A percentile compares a stretch with the other conserved stretches of the same genome.
These are phyloP conservation scores for Fusarium pseudocircinatum DNA, from an alignment of 2,329 filamentous ascomycete species.

Conservation along the genomic window DNA sequence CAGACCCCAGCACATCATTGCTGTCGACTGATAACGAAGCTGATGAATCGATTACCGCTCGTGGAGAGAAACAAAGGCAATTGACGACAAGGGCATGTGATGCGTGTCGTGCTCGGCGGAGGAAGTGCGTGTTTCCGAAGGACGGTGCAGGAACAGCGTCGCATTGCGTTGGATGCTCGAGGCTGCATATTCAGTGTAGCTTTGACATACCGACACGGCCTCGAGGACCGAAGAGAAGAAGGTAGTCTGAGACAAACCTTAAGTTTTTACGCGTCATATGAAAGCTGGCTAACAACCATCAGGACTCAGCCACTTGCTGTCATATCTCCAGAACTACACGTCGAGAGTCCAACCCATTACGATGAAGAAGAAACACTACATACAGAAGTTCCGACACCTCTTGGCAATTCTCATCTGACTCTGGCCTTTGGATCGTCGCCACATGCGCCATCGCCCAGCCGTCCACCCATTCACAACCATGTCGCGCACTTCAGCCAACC, in stretches of 20 bases:
- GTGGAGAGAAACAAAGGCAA: neutral
- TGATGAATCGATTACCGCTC: neutral
- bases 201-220: neutral
- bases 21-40: neutral
- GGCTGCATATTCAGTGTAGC: neutral
- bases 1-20: neutral
- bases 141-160: neutral
- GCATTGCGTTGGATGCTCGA: neutral
- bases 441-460: neutral
- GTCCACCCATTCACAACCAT: neutral
- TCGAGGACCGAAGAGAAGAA: neutral
- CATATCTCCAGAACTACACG: neutral
- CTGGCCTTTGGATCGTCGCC: neutral
- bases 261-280: accelerated
- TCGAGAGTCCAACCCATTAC: neutral
- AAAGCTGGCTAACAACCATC: neutral
- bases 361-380: accelerated
- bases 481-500: neutral
- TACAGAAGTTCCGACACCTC: accelerated
- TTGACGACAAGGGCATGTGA: neutral
- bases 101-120: constrained; percentile 3
- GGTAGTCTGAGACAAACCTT: neutral
- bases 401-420: accelerated
- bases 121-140: neutral
- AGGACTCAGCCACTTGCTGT: neutral